Base-by-base conservation (phyloP, 768 basidiomycete genomes). In the Naematelia aurantialba region DNA sequence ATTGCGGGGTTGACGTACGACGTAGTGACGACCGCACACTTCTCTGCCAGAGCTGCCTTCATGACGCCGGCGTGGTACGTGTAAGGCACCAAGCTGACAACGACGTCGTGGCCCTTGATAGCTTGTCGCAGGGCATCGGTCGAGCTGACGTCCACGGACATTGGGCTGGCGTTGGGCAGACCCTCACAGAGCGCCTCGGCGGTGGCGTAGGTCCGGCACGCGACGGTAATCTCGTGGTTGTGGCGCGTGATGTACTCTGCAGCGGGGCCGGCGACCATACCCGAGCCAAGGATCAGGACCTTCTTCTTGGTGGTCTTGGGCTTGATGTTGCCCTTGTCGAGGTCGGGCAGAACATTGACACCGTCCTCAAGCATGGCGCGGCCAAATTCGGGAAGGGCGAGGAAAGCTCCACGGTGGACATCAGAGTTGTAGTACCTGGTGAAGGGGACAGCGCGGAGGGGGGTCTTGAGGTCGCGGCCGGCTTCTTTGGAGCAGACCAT, bases 11-110 rank as follows among this genome's bases (percentile, higher is more conserved):
- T 91, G 73, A 98, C 86, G 75, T 99, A 98, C 60, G 87, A 89
- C 22, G 96, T 98, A 39, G 96, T 98, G 66, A 99, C 91, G 34
- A 97, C 92, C 76, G 96, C 81, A 27, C 88, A 91, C 81, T 90
- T 92, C 71, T 84, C 80, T 78, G 85, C 86, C 82, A 93, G 89
- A 45, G 90, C 91, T 11, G 91, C 87, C 77, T 89, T 85, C 80
- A 98, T 93, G 73, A 99, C 91, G 26, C 81, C 81, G 17, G 85
- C 85, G 76, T 98, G 96, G 81, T 86, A 81, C 55, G 86, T 90
- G 82, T 98, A 98, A 0, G 96, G 96, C 65, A 99, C 93, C 73
- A 99, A 85, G 5, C 91, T 93, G 74, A 98, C 89, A 76, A 98
- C 91, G 51, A 97, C 83, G 77, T 98, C 91, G 76, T 89, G 87